phyloP scores from a whole-genome alignment of 768 basidiomycete genomes.

The Podaxis sp. region DNA sequence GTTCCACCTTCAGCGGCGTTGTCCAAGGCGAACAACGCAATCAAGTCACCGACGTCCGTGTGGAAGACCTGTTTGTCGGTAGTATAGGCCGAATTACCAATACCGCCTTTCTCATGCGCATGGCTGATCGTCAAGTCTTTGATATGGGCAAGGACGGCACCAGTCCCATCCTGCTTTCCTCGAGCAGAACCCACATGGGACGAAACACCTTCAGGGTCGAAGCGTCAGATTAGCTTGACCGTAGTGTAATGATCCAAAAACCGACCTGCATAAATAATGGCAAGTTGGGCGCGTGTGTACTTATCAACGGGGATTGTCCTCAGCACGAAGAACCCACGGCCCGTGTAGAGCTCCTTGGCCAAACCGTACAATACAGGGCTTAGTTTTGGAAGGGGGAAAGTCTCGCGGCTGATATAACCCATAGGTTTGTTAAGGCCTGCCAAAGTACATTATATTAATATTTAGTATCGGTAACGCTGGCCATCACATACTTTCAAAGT shows the following conservation, averaged over 20 bases:
- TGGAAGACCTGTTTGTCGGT: slow-evolving; percentile 52
- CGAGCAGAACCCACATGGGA: slow-evolving; percentile 43
- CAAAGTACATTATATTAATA: too few species aligned
- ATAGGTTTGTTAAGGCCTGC: slow-evolving; percentile 16
- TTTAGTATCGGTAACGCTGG: background rate
- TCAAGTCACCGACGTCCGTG: slow-evolving; percentile 45
- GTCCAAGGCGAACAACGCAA: slow-evolving; percentile 41
- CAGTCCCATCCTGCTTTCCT: slow-evolving; percentile 42
- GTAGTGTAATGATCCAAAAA: background rate
- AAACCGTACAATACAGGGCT: slow-evolving; percentile 31
- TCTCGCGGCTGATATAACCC: slow-evolving; percentile 35
- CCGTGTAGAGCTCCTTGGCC: slow-evolving; percentile 40
- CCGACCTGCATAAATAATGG: slow-evolving; percentile 43
- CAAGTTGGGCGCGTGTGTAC: slow-evolving; percentile 37
- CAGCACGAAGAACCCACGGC: slow-evolving; percentile 48
- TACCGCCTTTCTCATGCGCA: slow-evolving; percentile 37
- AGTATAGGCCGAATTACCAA: slow-evolving; percentile 44
- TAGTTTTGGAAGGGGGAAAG: slow-evolving; percentile 43
- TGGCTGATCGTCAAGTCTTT: slow-evolving; percentile 44
- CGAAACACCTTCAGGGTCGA: slow-evolving; percentile 37
- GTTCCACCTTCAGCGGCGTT: slow-evolving; percentile 42
- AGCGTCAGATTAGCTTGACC: background rate
- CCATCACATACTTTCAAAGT: slow-evolving; percentile 13
- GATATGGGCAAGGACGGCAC: slow-evolving; percentile 44
- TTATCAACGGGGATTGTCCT: slow-evolving; percentile 43